These are phyloP conservation scores for Tilletia horrida DNA, from an alignment of 1,284 basidiomycete genomes.

Conservation along the genomic window DNA sequence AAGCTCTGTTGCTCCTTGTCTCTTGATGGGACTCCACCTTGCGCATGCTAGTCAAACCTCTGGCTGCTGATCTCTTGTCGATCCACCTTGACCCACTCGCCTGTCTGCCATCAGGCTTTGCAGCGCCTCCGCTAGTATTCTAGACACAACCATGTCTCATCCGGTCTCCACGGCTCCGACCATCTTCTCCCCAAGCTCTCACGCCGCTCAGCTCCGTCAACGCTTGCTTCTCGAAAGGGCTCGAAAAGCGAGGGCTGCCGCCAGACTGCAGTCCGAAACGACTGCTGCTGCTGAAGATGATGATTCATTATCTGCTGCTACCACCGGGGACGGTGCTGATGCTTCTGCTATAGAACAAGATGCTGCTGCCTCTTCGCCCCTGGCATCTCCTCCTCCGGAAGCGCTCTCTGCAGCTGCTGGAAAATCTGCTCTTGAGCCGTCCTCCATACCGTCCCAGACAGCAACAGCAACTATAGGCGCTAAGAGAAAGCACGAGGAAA, in stretches of 20 bases:
- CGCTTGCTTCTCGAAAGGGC: background rate
- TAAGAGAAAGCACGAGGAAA: too few species aligned
- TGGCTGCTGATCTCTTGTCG: too few species aligned
- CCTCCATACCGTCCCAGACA: background rate
- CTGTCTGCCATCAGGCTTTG: too few species aligned
- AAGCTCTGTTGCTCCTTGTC: too few species aligned
- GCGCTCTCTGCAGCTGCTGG: background rate
- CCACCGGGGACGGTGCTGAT: background rate
- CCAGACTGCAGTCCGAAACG: background rate
- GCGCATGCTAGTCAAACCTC: too few species aligned
- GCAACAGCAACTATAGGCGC: background rate
- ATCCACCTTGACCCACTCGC: too few species aligned
- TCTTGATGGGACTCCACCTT: too few species aligned
- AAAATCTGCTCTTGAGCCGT: background rate
- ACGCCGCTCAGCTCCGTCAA: background rate
- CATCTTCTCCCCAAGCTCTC: slow-evolving; percentile 1
- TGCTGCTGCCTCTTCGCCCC: background rate
- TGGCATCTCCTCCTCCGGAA: background rate
- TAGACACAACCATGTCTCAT: background rate
- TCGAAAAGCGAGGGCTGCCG: background rate
- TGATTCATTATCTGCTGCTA: background rate
- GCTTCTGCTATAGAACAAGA: background rate
- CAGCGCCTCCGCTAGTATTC: too few species aligned
- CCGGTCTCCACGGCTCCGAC: background rate
- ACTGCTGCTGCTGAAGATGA: slow-evolving; percentile 1